A percentile compares a stretch with the other conserved stretches of the same genome.
Conservation (phyloP, 371 early-diverging fungal genomes). For the Apophysomyces variabilis region DNA sequence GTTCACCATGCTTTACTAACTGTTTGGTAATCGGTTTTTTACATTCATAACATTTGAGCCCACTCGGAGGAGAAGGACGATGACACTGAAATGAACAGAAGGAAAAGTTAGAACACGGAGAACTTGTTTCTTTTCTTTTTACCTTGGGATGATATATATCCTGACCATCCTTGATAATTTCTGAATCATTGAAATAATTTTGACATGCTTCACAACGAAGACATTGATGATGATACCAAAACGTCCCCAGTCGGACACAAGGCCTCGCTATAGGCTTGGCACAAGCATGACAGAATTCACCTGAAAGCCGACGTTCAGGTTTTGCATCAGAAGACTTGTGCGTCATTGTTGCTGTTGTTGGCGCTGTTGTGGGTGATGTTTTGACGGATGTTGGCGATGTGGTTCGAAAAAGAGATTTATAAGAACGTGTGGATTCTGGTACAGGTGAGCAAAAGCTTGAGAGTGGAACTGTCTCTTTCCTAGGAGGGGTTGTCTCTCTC, state of each 20-base stretch:
- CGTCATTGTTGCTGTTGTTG: background rate
- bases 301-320: background rate
- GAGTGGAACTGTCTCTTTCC: constrained; percentile 21
- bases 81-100: background rate
- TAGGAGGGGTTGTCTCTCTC: constrained; percentile 21
- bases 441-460: constrained; percentile 17
- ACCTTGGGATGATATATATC: constrained; percentile 56
- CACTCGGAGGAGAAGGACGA: background rate
- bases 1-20: constrained; percentile 54
- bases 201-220: constrained; percentile 71
- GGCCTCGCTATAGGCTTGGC: constrained; percentile 26
- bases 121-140: background rate
- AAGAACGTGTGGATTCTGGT: constrained; percentile 16
- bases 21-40: constrained; percentile 50
- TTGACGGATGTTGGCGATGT: too few relatives aligned
- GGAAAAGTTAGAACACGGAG: background rate
- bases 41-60: constrained; percentile 52
- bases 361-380: too few relatives aligned
- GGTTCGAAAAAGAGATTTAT: constrained; percentile 7
- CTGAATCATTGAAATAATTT: constrained; percentile 65
- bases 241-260: constrained; percentile 29
- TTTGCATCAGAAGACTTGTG: constrained; percentile 7
- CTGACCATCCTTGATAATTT: constrained; percentile 52
- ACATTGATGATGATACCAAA: constrained; percentile 67
- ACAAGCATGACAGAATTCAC: constrained; percentile 32